A percentile compares a stretch with the other conserved stretches of the same genome.
These are phyloP conservation scores for Nicotiana otophora DNA, from an alignment of 257 asterid species.

Conservation along the genomic window DNA sequence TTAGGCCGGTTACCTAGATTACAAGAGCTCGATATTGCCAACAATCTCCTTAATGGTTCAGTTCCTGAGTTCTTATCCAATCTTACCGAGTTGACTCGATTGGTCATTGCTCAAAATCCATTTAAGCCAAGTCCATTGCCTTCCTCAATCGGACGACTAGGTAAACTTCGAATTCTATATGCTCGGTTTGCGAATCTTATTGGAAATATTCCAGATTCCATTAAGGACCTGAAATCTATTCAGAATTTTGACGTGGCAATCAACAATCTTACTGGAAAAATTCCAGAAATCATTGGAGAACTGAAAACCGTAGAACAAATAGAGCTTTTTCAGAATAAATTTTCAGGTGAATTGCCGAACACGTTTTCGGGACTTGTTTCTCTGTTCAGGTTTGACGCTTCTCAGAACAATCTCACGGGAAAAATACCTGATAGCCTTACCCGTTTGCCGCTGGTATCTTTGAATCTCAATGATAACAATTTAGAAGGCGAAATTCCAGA, in stretches of 20 bases:
- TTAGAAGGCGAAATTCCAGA: constrained; percentile 62
- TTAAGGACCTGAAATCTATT: constrained; percentile 42
- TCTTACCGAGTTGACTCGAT: constrained; percentile 50
- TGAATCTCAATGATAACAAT: constrained; percentile 56
- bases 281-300: constrained; percentile 56
- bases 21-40: constrained; percentile 36
- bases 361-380: constrained; percentile 45
- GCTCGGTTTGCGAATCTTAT: constrained; percentile 30
- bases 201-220: constrained; percentile 58
- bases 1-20: constrained; percentile 46
- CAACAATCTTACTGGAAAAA: constrained; percentile 50
- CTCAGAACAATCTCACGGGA: constrained; percentile 58
- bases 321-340: constrained; percentile 45
- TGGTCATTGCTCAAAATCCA: constrained; percentile 42
- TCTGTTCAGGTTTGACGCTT: constrained; percentile 53
- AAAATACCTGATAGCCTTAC: constrained; percentile 61
- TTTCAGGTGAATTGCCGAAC: constrained; percentile 74
- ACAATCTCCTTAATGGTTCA: constrained; percentile 59
- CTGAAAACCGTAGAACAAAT: constrained; percentile 37
- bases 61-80: constrained; percentile 56
- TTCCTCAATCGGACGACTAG: constrained; percentile 47
- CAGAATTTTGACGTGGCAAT: constrained; percentile 45
- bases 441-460: constrained; percentile 33
- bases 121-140: constrained; percentile 54
- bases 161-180: constrained; percentile 42